Percentiles rank a stretch among this genome's conserved stretches.
phyloP scores from a whole-genome alignment of 106 monocot species.

The Vanilla planifolia region DNA sequence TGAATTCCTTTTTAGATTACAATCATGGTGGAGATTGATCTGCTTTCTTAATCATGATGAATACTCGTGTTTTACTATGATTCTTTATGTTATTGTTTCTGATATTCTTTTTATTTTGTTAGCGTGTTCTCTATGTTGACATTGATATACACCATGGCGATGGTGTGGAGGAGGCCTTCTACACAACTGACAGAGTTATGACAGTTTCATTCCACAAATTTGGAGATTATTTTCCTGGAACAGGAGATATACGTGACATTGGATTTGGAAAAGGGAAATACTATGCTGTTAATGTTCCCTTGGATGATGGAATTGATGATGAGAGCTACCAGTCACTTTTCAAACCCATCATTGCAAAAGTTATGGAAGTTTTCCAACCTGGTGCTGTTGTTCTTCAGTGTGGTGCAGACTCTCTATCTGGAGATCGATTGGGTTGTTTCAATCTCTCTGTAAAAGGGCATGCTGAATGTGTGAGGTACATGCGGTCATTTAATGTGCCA shows the following conservation, averaged over 20 bases:
- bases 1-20: too few species aligned
- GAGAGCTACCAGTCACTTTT: constrained; percentile 28
- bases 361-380: constrained; percentile 37
- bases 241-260: constrained; percentile 21
- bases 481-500: constrained; percentile 41
- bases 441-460: constrained; percentile 38
- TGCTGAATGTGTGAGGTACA: constrained; percentile 31
- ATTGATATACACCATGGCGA: constrained; percentile 50
- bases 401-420: constrained; percentile 41
- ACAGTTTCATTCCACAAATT: constrained; percentile 52
- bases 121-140: constrained; percentile 46
- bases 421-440: constrained; percentile 40
- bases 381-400: constrained; percentile 40
- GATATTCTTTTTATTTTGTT: background rate
- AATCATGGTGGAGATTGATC: too few species aligned
- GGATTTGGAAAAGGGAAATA: constrained; percentile 20
- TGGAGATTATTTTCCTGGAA: constrained; percentile 40
- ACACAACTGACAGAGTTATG: constrained; percentile 49
- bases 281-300: constrained; percentile 31
- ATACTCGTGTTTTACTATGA: too few species aligned
- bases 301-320: constrained; percentile 32
- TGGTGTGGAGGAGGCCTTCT: constrained; percentile 53
- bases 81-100: too few species aligned
- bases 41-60: too few species aligned
- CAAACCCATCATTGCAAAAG: constrained; percentile 31